Conservation (phyloP, 163 green algal species). For the Scenedesmus sp. region DNA sequence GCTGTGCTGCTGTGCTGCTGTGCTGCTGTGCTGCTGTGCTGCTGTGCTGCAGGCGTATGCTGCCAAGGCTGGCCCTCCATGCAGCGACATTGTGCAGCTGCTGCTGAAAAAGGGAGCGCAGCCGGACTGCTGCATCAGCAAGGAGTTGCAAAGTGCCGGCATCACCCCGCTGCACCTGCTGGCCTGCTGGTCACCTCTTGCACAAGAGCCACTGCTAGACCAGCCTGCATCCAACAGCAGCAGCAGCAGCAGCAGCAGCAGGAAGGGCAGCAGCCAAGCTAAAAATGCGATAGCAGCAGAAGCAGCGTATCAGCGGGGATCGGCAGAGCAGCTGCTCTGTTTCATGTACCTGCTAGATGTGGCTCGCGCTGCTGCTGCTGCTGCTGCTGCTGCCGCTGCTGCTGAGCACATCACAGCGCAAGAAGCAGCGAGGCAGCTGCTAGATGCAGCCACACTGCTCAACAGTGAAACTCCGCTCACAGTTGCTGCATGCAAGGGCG, state of each 20-base stretch:
- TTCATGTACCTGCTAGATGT: background rate
- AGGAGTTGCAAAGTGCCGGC: background rate
- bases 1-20: no score
- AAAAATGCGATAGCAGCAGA: background rate
- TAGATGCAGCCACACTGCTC: background rate
- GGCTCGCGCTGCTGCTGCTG: background rate
- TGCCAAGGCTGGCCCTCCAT: no score
- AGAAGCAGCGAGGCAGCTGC: no score
- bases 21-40: no score
- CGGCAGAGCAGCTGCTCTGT: background rate
- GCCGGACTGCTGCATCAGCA: background rate
- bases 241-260: background rate
- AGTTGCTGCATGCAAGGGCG: background rate
- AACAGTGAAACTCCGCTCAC: background rate
- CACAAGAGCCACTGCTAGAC: background rate
- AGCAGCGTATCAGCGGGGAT: background rate
- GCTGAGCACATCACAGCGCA: background rate
- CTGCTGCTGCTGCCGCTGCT: background rate
- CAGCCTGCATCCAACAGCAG: background rate
- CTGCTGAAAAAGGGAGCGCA: background rate
- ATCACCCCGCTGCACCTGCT: conserved; percentile 24
- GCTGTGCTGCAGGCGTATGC: no score
- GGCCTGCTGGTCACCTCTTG: background rate
- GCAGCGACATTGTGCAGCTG: background rate
- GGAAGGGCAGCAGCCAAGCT: background rate